Percentiles rank a stretch among this genome's conserved stretches.
Conservation (phyloP, 495 filamentous ascomycete species). For the Letharia columbiana region DNA sequence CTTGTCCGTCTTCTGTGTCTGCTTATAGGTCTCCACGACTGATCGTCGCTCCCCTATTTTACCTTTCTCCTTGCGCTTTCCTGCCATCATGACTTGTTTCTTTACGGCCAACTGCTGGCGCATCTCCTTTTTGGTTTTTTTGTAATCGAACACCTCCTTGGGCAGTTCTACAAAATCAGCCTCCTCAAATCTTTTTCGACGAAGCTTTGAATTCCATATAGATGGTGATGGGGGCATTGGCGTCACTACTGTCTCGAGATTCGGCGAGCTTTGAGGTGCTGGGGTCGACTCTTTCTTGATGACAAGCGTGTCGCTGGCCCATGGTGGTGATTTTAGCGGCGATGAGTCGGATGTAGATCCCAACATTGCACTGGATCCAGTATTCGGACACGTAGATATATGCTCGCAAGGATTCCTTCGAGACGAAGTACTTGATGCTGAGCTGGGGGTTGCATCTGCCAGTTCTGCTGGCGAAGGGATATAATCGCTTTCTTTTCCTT, state of each 20-base stretch:
- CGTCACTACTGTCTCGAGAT: too few relatives aligned
- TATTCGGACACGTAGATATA: neutral
- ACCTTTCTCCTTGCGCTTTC: neutral
- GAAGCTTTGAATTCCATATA: neutral
- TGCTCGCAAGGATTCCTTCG: neutral
- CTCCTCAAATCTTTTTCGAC: neutral
- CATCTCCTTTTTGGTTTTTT: neutral
- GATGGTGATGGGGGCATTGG: neutral
- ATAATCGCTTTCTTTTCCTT: neutral
- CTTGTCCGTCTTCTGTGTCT: neutral
- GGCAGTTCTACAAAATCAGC: neutral
- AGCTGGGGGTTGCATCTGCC: neutral
- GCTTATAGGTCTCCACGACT: neutral
- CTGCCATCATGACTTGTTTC: neutral
- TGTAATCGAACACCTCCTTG: neutral
- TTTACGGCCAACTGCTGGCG: neutral
- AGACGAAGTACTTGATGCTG: neutral
- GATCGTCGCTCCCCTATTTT: neutral
- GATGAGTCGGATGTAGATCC: neutral
- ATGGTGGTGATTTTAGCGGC: neutral
- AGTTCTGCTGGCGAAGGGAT: neutral
- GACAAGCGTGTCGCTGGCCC: neutral
- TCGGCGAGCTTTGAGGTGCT: neutral
- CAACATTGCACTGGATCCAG: neutral
- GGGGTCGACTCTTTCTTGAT: neutral